Evolutionary conservation across 2,329 filamentous ascomycete species (phyloP).

Genomic region (Juglanconis oblonga): DNA sequence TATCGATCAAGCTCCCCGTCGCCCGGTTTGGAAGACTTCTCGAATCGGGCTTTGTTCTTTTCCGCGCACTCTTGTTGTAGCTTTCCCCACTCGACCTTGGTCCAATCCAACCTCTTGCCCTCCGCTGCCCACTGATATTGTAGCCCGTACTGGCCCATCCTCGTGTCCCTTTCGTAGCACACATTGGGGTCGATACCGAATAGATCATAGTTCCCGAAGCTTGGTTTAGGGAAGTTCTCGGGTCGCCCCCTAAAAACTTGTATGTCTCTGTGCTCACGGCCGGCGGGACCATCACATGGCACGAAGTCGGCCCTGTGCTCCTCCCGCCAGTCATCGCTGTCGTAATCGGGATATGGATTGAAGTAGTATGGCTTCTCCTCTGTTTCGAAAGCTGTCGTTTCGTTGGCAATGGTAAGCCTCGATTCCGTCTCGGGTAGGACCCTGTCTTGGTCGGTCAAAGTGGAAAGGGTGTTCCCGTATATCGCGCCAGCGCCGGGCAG

Average conservation of each 20-base stretch:
- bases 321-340: constrained; percentile 57
- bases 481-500: constrained; percentile 47
- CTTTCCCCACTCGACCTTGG: constrained; percentile 65
- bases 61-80: constrained; percentile 65
- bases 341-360: constrained; percentile 71
- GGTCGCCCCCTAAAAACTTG: constrained; percentile 62
- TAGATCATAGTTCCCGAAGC: constrained; percentile 61
- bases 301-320: constrained; percentile 56
- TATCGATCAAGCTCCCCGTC: constrained; percentile 41
- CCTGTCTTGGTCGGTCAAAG: constrained; percentile 38
- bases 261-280: constrained; percentile 58
- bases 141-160: constrained; percentile 65
- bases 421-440: constrained; percentile 27
- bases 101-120: constrained; percentile 52
- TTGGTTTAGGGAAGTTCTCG: constrained; percentile 54
- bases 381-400: constrained; percentile 33
- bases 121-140: constrained; percentile 46
- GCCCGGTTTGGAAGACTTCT: constrained; percentile 24
- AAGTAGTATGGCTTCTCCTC: constrained; percentile 54
- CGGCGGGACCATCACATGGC: constrained; percentile 63
- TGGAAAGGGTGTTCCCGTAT: constrained; percentile 55
- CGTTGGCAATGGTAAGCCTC: constrained; percentile 25
- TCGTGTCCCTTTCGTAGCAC: constrained; percentile 67
- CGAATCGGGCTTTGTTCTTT: constrained; percentile 65
- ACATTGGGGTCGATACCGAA: constrained; percentile 60